Evolutionary conservation across 2,329 filamentous ascomycete genomes (phyloP), one percentile per base, ranked within the genome.

Genomic region (Chrysoporthe puriensis): DNA sequence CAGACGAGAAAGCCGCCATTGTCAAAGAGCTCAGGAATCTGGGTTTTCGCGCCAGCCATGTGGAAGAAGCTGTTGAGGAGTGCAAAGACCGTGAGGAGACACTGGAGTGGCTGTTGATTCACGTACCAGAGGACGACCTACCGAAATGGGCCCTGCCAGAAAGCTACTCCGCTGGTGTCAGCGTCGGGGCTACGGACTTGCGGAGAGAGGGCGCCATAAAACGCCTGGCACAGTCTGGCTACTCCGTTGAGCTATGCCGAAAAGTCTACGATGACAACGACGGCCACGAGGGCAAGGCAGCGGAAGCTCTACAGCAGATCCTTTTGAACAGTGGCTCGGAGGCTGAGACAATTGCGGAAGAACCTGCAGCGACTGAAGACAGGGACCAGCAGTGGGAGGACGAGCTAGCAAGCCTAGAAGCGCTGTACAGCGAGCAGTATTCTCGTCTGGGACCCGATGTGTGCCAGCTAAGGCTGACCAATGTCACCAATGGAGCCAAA

Each of bases 41-140:
- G 62, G 94, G 93, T 0, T 99, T 99, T 77, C 89, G 95, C n/a
- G 85, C 84, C 73, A 96, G 91, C 74, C 96, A 99, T 76, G 88
- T 94, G 52, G 89, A 96, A 75, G 96, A 99, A 79, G 95, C 96
- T 9, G 88, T 92, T 0, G 88, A 88, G 57, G 89, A 94, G 74
- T 97, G 94, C 81, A 96, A 95, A 77, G 94, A 97, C 76, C 86
- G 91, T 42, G 94, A 97, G 76, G 96, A 99, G 79, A 90, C 93
- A 18, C 84, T 99, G 2, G 95, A 98, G 77, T 99, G 96, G 96
- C 85, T 99, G 18, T 85, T 99, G 61, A 94, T 98, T 63, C 95
- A 99, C 78, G 94, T 99, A 2, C 96, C 96, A 1, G 96, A 99
- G 76, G 96, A 99, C 76, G 96, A 98, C 74, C 82, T 98, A n/a